Base-by-base conservation (phyloP, 2,329 filamentous ascomycete genomes). In the Pseudocercospora vitis region DNA sequence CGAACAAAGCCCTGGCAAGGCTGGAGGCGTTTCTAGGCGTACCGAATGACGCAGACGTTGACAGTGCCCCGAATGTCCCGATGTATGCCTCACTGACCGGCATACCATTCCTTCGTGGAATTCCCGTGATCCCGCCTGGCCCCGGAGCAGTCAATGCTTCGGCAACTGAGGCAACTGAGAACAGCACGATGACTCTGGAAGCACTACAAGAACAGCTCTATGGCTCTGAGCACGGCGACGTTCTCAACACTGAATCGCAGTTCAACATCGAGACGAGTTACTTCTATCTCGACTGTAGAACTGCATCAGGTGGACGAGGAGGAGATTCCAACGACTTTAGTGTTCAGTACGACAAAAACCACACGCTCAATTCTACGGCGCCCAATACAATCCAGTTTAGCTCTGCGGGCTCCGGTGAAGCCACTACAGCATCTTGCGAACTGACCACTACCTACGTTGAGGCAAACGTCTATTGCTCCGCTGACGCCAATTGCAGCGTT, bases 261-360 rank as follows among this genome's bases (percentile, higher is more conserved):
- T 56, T 56, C 45, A 52, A 50, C 23, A 24, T 56, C n/a, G 53
- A 52, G 32, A 49, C 49, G 8, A 52, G 44, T n/a, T 56, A 56
- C 45, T 49, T 52, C 32, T 49, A 48, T 8, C 26, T 47, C 3
- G 44, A 51, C 18, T 56, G 53, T 28, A 48, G 46, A 7, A 8
- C 52, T 19, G 14, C 32, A 4, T 37, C 4, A 18, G 46, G 44
- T 3, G 51, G 33, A n/a, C 40, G 23, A 14, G 21, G 24, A 7
- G 9, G 21, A 19, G 24, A 50, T 18, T 28, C 33, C 7, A 31
- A 52, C 8, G 31, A 48, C 11, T 52, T 50, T 24, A 26, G 24
- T 8, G 33, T 56, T n/a, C 35, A 47, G 29, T 52, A 52, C 29
- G 53, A 56, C n/a, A 45, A 19, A 5, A 50, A 50, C 18, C 53